A percentile compares a stretch with the other conserved stretches of the same genome.
Evolutionary conservation across 2,329 filamentous ascomycete species (phyloP).

Genomic region (Phialophora tarda): DNA sequence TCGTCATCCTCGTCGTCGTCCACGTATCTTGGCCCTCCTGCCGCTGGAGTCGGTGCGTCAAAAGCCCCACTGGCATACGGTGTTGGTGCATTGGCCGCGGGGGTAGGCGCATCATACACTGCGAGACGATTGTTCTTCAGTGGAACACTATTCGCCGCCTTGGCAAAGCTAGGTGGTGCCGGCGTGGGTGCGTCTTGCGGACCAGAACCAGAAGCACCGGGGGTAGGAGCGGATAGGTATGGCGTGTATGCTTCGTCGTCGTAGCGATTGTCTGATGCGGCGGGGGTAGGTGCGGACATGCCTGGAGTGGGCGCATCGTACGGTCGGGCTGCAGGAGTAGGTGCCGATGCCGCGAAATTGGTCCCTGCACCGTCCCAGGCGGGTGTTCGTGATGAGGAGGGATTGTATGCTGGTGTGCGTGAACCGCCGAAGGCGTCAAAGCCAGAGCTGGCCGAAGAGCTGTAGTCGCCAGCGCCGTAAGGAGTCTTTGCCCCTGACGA

Average conservation of each 20-base stretch:
- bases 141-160: slow-evolving; percentile 37
- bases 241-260: slow-evolving; percentile 55
- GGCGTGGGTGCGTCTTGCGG: slow-evolving; percentile 58
- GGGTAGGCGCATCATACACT: slow-evolving; percentile 39
- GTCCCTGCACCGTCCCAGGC: slow-evolving; percentile 46
- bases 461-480: slow-evolving; percentile 62
- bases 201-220: slow-evolving; percentile 51
- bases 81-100: slow-evolving; percentile 59
- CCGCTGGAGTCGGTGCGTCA: slow-evolving; percentile 54
- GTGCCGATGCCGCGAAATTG: slow-evolving; percentile 39
- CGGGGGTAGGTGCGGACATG: slow-evolving; percentile 69
- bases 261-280: slow-evolving; percentile 59
- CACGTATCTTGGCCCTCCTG: slow-evolving; percentile 39
- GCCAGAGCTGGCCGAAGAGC: slow-evolving; percentile 70
- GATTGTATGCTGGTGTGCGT: slow-evolving; percentile 77
- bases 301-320: slow-evolving; percentile 80
- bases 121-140: slow-evolving; percentile 34
- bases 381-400: slow-evolving; percentile 56
- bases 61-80: slow-evolving; percentile 54
- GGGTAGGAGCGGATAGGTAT: slow-evolving; percentile 53
- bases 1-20: slow-evolving; percentile 41
- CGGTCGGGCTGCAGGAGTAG: slow-evolving; percentile 47
- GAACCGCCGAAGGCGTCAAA: slow-evolving; percentile 70
- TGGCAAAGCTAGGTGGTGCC: slow-evolving; percentile 44
- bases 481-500: slow-evolving; percentile 73